Base-by-base conservation (phyloP, 352 stramenopile genomes). In the Phytophthora litchii region DNA sequence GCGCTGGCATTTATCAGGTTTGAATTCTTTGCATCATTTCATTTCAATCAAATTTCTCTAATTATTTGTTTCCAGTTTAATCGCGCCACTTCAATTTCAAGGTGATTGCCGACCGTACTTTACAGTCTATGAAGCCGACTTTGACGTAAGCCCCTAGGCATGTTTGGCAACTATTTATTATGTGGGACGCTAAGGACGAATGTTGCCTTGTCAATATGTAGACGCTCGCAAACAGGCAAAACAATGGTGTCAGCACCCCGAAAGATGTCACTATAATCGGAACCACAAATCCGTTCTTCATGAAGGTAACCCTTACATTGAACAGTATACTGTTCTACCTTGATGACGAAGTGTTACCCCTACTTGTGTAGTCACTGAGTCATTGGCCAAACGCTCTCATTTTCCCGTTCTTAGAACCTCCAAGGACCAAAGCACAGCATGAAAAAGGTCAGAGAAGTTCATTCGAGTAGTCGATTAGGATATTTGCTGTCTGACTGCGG, bases 281-380 rank as follows among this genome's bases (percentile, higher is more conserved):
- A 47, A 92, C 85, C 17, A 96, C 87, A 16, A 96, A 94, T 25
- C 87, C 87, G 1, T 94, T 94, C 50, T 96, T 96, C 47, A 78
- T 94, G 72, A 96, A 94, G 73, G 80, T 88, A 70, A n/a, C n/a
- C n/a, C 23, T 36, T 46, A 10, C 36, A 34, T 10, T 23, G 29
- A n/a, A 9, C 14, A 21, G 32, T 50, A 2, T 36, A 12, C 29
- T 44, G 11, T 25, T 16, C 44, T 5, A 27, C 5, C 23, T 12
- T 35, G n/a, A 7, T 52, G 19, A 23, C 25, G 20, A 45, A 31
- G 9, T 50, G 17, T 57, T 19, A 7, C 20, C 17, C 46, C 10
- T 21, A 35, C 17, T n/a, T 51, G 31, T 40, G 14, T 35, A 91
- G 74, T 78, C 83, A 3, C 56, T 95, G 45, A 89, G 76, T 34